Evolutionary conservation across 495 filamentous ascomycete genomes (phyloP), one percentile per base, ranked within the genome.

Genomic region (Chaetomidium leptoderma): DNA sequence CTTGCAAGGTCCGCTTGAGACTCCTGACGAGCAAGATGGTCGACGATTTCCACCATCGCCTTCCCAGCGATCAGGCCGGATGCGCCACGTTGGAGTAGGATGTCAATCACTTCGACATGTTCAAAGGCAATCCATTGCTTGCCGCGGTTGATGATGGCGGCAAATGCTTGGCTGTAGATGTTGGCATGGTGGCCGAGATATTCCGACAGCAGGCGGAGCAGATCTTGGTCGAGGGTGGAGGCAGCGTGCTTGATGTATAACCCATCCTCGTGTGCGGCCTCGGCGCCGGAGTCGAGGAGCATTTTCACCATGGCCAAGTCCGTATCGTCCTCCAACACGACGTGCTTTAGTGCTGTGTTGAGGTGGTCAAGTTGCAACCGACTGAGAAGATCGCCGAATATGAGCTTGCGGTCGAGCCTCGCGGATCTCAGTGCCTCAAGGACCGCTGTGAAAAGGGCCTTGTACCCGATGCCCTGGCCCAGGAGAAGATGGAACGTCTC

Each of bases 31-130:
- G 61, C 66, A 6, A 71, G 55, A 14, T 70, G 57, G 29, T 74
- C 63, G 4, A 76, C 64, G 2, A 76, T 66, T 19, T 74, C 64
- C 0, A 74, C 62, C 45, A 78, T 65, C 3, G 73, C 74, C 21
- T 62, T 62, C 57, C 65, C 66, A 6, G 73, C 65, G 9, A 63
- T 63, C 23, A 64, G 63, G 0, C 67, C 63, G 0, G 66, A 64
- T 10, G 74, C 74, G 14, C 74, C 74, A 21, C 70, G 62, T 24
- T 69, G 65, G 3, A 78, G 65, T 1, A 76, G 63, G 24, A 70
- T 64, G 13, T 66, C 66, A 17, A 74, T 60, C 16, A 74, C 53
- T 43, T 71, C 66, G 37, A 70, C 55, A 42, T 76, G 53, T 47
- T 67, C 59, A 61, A 69, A 47, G 39, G 71, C 52, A 61, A 68